phyloP scores from a whole-genome alignment of 177 flowering plant species.

The Vitis hybrid region DNA sequence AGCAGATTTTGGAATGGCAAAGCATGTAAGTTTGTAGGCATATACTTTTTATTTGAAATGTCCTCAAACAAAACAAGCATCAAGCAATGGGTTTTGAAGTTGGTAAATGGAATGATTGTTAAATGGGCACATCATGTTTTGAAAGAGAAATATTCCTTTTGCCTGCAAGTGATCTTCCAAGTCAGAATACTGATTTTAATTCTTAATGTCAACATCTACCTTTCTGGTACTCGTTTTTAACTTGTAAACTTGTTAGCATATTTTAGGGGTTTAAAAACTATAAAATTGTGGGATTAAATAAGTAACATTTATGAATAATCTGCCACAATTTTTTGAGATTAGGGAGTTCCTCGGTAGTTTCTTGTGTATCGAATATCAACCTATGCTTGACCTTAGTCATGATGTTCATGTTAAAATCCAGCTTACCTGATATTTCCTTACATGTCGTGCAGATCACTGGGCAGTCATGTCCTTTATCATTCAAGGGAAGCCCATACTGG shows the following conservation, averaged over 20 bases:
- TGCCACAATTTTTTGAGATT: background rate
- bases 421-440: background rate
- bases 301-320: background rate
- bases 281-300: background rate
- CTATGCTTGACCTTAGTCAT: background rate
- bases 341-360: background rate
- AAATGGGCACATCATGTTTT: background rate
- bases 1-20: slow-evolving; percentile 85
- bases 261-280: background rate
- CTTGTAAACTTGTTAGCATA: too few relatives aligned
- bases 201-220: too few relatives aligned
- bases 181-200: too few relatives aligned
- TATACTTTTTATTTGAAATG: background rate
- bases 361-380: background rate
- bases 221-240: too few relatives aligned
- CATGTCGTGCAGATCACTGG: slow-evolving; percentile 37
- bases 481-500: slow-evolving; percentile 51
- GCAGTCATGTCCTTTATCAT: slow-evolving; percentile 44
- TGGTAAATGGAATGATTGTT: slow-evolving; percentile 1
- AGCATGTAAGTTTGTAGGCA: slow-evolving; percentile 38
- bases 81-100: background rate
- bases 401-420: background rate
- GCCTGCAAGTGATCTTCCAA: background rate
- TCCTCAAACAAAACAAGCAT: background rate
- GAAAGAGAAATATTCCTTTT: background rate